phyloP scores from a whole-genome alignment of 2,329 filamentous ascomycete genomes.

The Westerdykella aurantiaca region DNA sequence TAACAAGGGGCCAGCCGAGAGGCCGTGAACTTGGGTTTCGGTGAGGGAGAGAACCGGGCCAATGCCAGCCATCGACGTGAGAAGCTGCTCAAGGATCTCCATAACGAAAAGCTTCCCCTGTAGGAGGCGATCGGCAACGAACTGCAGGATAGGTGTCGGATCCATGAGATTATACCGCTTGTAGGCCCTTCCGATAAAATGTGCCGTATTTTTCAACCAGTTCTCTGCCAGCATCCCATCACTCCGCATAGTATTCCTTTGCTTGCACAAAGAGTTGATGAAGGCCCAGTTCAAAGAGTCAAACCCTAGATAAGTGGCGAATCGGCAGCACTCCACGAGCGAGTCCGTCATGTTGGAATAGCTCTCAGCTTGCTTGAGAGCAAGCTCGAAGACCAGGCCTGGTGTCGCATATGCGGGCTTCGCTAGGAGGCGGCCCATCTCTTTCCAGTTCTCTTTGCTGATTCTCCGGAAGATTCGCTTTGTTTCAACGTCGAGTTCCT shows the following conservation, averaged over 20 bases:
- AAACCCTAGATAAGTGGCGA: conserved; percentile 88
- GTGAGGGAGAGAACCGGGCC: conserved; percentile 82
- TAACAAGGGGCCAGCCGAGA: conserved; percentile 78
- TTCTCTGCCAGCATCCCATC: conserved; percentile 74
- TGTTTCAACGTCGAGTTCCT: conserved; percentile 68
- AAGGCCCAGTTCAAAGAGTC: conserved; percentile 92
- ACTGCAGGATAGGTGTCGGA: conserved; percentile 77
- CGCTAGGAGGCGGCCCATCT: conserved; percentile 81
- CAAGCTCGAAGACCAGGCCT: conserved; percentile 83
- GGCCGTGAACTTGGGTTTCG: conserved; percentile 77
- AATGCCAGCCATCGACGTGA: conserved; percentile 90
- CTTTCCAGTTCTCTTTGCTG: conserved; percentile 76
- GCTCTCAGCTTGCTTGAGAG: conserved; percentile 83
- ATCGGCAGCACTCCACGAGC: conserved; percentile 88
- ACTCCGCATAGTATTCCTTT: conserved; percentile 54
- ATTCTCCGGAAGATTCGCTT: conserved; percentile 82
- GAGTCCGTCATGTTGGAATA: conserved; percentile 94
- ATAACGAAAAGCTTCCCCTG: conserved; percentile 85
- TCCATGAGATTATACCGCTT: conserved; percentile 80
- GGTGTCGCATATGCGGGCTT: conserved; percentile 91
- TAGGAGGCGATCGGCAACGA: conserved; percentile 78
- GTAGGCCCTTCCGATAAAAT: conserved; percentile 88
- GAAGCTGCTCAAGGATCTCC: conserved; percentile 83
- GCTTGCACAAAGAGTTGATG: conserved; percentile 62
- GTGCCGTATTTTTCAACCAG: conserved; percentile 84